A percentile compares a stretch with the other conserved stretches of the same genome.
These are phyloP conservation scores for Crinitomyces ghanaensis DNA, from an alignment of 805 yeast genomes.

Conservation along the genomic window DNA sequence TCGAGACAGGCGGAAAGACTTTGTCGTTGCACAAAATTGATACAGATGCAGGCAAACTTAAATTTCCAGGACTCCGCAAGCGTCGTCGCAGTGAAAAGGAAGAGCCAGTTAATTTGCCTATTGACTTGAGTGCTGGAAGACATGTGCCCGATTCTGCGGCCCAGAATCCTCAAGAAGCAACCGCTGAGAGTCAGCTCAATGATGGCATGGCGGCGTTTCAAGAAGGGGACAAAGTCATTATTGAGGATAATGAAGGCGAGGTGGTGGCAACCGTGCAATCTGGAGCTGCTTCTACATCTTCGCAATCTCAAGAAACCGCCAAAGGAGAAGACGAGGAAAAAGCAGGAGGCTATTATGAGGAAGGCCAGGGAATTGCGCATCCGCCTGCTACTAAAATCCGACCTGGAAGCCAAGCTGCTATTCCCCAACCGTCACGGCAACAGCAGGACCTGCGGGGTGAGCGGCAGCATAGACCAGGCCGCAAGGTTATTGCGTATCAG, in stretches of 20 bases:
- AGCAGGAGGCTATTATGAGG: constrained; percentile 6
- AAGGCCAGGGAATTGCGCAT: neutral
- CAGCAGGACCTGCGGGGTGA: neutral
- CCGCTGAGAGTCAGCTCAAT: constrained; percentile 15
- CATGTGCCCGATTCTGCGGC: constrained; percentile 8
- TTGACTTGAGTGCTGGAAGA: constrained; percentile 16
- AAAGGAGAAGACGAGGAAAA: constrained; percentile 17
- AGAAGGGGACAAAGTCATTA: constrained; percentile 58
- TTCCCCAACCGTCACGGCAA: neutral
- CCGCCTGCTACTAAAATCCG: neutral
- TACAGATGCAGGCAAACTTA: constrained; percentile 35
- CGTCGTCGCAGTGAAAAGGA: constrained; percentile 18
- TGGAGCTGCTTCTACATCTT: neutral
- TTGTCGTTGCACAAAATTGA: constrained; percentile 77
- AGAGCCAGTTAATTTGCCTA: constrained; percentile 14
- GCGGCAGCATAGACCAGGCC: constrained; percentile 3
- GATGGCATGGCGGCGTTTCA: constrained; percentile 35
- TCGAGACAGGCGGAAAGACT: constrained; percentile 51
- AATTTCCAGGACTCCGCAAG: constrained; percentile 17
- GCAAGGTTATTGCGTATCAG: constrained; percentile 58
- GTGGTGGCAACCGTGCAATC: constrained; percentile 43
- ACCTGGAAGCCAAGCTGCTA: neutral
- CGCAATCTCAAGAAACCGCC: neutral
- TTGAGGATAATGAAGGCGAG: constrained; percentile 83
- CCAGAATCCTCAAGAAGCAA: constrained; percentile 13